Base-by-base conservation (phyloP, 768 basidiomycete genomes). In the Boletus subparvulus region DNA sequence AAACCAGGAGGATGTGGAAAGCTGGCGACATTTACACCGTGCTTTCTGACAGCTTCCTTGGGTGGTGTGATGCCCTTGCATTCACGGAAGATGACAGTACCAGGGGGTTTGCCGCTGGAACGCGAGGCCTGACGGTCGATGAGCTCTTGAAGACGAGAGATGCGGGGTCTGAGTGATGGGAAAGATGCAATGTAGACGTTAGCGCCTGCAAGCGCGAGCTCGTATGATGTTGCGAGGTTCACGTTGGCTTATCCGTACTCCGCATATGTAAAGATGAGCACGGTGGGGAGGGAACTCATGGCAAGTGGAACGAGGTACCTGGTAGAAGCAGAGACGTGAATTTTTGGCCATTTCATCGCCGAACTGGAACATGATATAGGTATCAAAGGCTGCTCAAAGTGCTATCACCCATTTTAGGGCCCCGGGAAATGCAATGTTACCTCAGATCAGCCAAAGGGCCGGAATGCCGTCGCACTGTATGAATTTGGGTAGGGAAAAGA, bases 111-210 rank as follows among this genome's bases (percentile, higher is more conserved):
- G 30, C 41, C 33, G 6, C 28, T 17, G 1, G 41, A 43, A 41
- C 13, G n/a, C 7, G 47, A 42, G 19, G 52, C 32, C 9, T 45
- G 19, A 19, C 21, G 47, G 33, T 4, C 24, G 24, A 59, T 10
- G 41, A 49, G 47, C 24, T 56, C 61, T 46, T 51, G 54, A 30
- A 63, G 24, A 12, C 40, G 51, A 7, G 19, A 26, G 16, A 63
- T 24, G n/a, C 61, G 54, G 14, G 42, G 3, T 47, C 17, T 11
- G 42, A 63, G 61, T 3, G 61, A 12, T 26, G 46, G n/a, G 10
- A 60, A 63, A 16, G 55, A 63, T 1, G 61, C 55, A 3, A 63
- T 46, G 24, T n/a, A 21, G 14, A 63, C 52, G 32, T 64, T 43
- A 11, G 32, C 51, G 5, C 54, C 58, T 5, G 49, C 46, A 12